These are phyloP conservation scores for Curvularia verruculosa DNA, from an alignment of 2,329 filamentous ascomycete genomes.

Conservation along the genomic window DNA sequence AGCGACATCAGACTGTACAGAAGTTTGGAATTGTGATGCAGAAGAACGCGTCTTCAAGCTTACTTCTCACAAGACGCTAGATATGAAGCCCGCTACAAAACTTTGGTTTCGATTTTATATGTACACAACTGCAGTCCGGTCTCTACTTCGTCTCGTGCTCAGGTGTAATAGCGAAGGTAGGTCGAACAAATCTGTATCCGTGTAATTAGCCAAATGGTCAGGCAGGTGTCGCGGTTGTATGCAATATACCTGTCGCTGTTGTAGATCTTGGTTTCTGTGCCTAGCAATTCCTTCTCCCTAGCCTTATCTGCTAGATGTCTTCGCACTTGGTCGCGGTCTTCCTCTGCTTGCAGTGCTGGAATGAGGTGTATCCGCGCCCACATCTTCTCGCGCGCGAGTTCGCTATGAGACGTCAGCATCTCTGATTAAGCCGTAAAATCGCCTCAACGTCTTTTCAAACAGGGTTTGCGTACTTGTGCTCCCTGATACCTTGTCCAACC, in stretches of 20 bases:
- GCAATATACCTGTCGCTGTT: constrained; percentile 78
- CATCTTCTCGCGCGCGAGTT: constrained; percentile 96
- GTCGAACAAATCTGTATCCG: constrained; percentile 63
- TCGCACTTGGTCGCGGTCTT: constrained; percentile 92
- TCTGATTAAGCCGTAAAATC: neutral
- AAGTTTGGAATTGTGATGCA: constrained; percentile 1
- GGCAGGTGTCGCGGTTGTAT: no score
- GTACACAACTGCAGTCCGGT: constrained; percentile 2
- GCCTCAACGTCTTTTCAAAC: neutral
- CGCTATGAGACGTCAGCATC: constrained; percentile 61
- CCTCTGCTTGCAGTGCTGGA: constrained; percentile 91
- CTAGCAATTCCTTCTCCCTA: constrained; percentile 88
- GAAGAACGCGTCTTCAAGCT: neutral
- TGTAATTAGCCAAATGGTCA: constrained; percentile 13
- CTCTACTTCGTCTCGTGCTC: constrained; percentile 63
- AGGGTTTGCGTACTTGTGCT: constrained; percentile 76
- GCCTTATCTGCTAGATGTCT: constrained; percentile 84
- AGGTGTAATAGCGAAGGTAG: constrained; percentile 79
- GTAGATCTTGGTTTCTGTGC: constrained; percentile 83
- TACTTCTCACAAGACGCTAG: neutral
- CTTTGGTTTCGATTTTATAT: constrained; percentile 24
- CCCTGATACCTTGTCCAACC: constrained; percentile 79
- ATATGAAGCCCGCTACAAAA: constrained; percentile 1
- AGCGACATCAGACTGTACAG: constrained; percentile 1
- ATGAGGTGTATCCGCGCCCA: constrained; percentile 96